Percentiles rank a stretch among this genome's conserved stretches.
Evolutionary conservation across 2,329 filamentous ascomycete genomes (phyloP).

Genomic region (Metarhizium album): DNA sequence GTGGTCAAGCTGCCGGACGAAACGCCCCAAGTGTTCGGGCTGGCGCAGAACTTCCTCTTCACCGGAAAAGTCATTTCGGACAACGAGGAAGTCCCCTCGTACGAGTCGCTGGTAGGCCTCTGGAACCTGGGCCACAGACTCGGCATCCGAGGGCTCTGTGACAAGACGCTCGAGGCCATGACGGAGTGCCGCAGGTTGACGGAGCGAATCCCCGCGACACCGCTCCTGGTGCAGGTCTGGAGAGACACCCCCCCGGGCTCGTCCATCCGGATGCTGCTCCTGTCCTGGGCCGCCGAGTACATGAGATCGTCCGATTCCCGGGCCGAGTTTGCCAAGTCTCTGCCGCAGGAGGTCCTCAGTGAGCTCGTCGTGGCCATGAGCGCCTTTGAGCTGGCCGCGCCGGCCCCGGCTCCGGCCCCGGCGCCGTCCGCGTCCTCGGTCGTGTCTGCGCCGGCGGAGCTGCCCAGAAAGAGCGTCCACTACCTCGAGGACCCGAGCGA

Average conservation of each 20-base stretch:
- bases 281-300: slow-evolving; percentile 54
- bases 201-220: slow-evolving; percentile 44
- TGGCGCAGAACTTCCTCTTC: slow-evolving; percentile 43
- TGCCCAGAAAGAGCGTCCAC: slow-evolving; percentile 35
- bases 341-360: slow-evolving; percentile 51
- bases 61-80: slow-evolving; percentile 36
- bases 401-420: slow-evolving; percentile 17
- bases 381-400: slow-evolving; percentile 33
- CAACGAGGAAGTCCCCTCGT: slow-evolving; percentile 33
- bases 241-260: slow-evolving; percentile 51
- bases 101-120: slow-evolving; percentile 42
- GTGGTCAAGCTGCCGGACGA: slow-evolving; percentile 39
- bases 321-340: slow-evolving; percentile 46
- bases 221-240: slow-evolving; percentile 51
- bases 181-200: slow-evolving; percentile 41
- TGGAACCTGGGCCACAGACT: slow-evolving; percentile 47
- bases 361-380: slow-evolving; percentile 54
- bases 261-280: slow-evolving; percentile 44
- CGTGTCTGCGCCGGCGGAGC: slow-evolving; percentile 1
- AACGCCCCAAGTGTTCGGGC: slow-evolving; percentile 40
- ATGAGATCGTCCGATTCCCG: slow-evolving; percentile 46
- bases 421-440: no score
- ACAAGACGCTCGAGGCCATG: slow-evolving; percentile 47
- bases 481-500: slow-evolving; percentile 22
- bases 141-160: slow-evolving; percentile 43